These are phyloP conservation scores for Filobasidium uniguttulatum DNA, from an alignment of 1,284 basidiomycete genomes.

Conservation along the genomic window DNA sequence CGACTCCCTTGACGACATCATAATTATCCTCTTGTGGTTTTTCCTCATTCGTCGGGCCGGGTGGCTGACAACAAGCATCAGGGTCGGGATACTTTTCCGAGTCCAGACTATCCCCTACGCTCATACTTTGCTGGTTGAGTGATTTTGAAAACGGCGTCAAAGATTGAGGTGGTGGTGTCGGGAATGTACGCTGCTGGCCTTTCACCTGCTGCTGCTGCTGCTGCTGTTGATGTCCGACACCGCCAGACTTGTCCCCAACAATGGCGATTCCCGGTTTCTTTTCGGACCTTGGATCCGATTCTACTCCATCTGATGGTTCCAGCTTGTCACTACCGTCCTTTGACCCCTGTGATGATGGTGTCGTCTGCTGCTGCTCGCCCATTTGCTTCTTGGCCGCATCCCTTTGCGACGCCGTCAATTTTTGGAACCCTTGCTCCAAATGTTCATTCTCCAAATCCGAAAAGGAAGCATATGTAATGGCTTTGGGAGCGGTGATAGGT, in stretches of 20 bases:
- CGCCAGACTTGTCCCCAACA: neutral
- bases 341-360: slow-evolving; percentile 31
- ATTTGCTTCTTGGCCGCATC: slow-evolving; percentile 11
- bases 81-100: neutral
- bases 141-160: too few relatives aligned
- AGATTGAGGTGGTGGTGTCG: too few relatives aligned
- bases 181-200: too few relatives aligned
- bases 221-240: neutral
- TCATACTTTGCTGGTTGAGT: too few relatives aligned
- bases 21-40: slow-evolving; percentile 17
- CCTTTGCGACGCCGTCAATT: slow-evolving; percentile 34
- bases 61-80: neutral
- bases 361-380: slow-evolving; percentile 41
- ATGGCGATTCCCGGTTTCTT: neutral
- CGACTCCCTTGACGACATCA: slow-evolving; percentile 31
- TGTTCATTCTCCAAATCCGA: slow-evolving; percentile 28
- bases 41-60: slow-evolving; percentile 8
- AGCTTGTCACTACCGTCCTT: neutral
- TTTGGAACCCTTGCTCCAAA: slow-evolving; percentile 43
- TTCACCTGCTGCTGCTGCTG: too few relatives aligned
- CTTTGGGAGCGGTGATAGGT: slow-evolving; percentile 28
- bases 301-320: neutral
- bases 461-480: slow-evolving; percentile 45
- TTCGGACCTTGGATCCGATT: slow-evolving; percentile 24
- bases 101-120: too few relatives aligned